Base-by-base conservation (phyloP, 352 stramenopile genomes). In the Phytophthora sansomeana region DNA sequence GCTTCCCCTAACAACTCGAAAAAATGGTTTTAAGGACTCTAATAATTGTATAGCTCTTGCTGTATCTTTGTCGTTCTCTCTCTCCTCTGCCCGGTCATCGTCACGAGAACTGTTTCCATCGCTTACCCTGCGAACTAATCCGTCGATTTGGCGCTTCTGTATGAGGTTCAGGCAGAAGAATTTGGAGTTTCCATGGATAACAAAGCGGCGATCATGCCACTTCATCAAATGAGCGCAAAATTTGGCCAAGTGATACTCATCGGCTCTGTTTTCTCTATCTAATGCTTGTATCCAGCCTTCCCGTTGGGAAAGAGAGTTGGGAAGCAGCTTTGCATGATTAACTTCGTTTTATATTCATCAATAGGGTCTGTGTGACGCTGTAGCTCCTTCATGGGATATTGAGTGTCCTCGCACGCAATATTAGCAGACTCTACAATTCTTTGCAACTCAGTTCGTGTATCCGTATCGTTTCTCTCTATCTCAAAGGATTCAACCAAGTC, bases 81-180 rank as follows among this genome's bases (percentile, higher is more conserved):
- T 41, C 2, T 2, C 1, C 9, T 19, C 11, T 7, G 13, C 1
- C 50, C 14, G 21, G 35, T 63, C 36, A 19, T 21, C 19, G 19
- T n/a, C n/a, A n/a, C n/a, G n/a, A n/a, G n/a, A n/a, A n/a, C 47
- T 16, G 21, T 19, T 19, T 3, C 30, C 6, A 5, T n/a, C 32
- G 33, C 8, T 19, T 36, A 56, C 5, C 28, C 41, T 28, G 16
- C 52, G 36, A 14, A 50, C 36, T 0, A 68, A n/a, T 5, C 56
- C 67, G 16, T 71, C 56, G 7, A 74, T 46, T 33, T 74, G 58
- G 1, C 53, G 53, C 0, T 58, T 11, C 29, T 73, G 65, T 24
- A 68, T 65, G 4, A 73, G 14, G 13, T 70, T 68, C 19, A 75
- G 33, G 16, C 59, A 70, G 30, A 63, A 56, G 11, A 56, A 19